A percentile compares a stretch with the other conserved stretches of the same genome.
Conservation (phyloP, 257 asterid species). For the Coffea eugenioides region DNA sequence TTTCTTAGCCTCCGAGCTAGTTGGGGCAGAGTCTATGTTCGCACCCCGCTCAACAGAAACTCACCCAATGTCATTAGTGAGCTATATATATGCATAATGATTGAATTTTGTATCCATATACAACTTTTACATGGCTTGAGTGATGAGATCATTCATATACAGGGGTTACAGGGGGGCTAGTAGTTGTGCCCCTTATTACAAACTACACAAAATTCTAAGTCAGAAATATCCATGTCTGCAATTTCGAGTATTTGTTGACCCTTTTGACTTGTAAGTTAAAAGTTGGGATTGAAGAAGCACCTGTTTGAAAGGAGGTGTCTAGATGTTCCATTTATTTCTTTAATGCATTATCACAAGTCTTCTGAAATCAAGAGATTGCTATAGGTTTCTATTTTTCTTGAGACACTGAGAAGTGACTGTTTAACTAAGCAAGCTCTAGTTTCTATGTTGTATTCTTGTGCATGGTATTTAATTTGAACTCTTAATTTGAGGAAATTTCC, state of each 20-base stretch:
- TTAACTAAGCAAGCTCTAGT: neutral
- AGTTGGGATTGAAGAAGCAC: neutral
- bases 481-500: neutral
- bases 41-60: neutral
- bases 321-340: neutral
- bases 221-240: too few species aligned
- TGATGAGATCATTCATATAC: neutral
- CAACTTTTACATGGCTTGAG: neutral
- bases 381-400: neutral
- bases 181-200: neutral
- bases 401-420: conserved; percentile 1
- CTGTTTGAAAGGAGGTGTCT: neutral
- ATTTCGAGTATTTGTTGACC: too few species aligned
- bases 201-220: neutral
- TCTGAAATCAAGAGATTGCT: neutral
- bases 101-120: neutral
- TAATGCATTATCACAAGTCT: neutral
- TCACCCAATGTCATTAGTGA: neutral
- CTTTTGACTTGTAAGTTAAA: neutral
- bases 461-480: neutral
- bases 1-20: neutral
- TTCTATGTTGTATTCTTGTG: neutral
- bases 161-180: neutral
- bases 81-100: neutral
- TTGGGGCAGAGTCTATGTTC: neutral